phyloP scores from a whole-genome alignment of 1,284 basidiomycete genomes.

The Moniliophthora roreri region DNA sequence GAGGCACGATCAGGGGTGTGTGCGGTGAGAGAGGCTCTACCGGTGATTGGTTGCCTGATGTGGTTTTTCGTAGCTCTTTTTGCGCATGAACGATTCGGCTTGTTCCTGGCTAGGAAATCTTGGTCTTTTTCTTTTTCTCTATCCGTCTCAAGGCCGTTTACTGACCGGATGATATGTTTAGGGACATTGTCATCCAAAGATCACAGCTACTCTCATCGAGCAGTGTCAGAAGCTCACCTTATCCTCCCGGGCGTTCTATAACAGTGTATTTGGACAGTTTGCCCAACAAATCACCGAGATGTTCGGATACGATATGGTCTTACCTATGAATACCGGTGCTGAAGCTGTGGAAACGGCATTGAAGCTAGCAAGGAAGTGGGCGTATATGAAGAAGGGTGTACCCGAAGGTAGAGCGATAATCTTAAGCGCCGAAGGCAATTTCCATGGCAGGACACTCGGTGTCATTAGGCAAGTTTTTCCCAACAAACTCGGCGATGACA shows the following conservation, averaged over 20 bases:
- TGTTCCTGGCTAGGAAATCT: constrained; percentile 9
- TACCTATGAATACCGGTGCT: constrained; percentile 99
- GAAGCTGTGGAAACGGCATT: constrained; percentile 93
- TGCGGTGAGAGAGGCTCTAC: too few relatives aligned
- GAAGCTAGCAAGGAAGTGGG: constrained; percentile 92
- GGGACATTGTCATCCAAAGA: constrained; percentile 95
- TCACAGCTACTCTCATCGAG: constrained; percentile 78
- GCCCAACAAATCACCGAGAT: constrained; percentile 84
- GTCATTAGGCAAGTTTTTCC: constrained; percentile 69
- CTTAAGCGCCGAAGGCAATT: constrained; percentile 89
- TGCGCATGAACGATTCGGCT: too few relatives aligned
- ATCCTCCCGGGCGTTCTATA: constrained; percentile 96
- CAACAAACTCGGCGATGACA: constrained; percentile 15
- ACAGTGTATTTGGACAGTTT: constrained; percentile 87
- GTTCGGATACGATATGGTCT: constrained; percentile 91
- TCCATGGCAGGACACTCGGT: constrained; percentile 93
- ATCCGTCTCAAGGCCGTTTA: not conserved
- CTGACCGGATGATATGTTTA: constrained; percentile 26
- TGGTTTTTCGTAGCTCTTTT: too few relatives aligned
- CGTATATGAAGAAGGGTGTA: constrained; percentile 85
- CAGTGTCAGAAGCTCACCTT: constrained; percentile 93
- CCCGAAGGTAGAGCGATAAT: constrained; percentile 84
- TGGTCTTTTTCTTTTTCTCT: constrained; percentile 1
- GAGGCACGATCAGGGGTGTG: too few relatives aligned
- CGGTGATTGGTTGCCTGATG: too few relatives aligned